phyloP scores from a whole-genome alignment of 1,139 yeast genomes.

The Geotrichum cucujoidarum region DNA sequence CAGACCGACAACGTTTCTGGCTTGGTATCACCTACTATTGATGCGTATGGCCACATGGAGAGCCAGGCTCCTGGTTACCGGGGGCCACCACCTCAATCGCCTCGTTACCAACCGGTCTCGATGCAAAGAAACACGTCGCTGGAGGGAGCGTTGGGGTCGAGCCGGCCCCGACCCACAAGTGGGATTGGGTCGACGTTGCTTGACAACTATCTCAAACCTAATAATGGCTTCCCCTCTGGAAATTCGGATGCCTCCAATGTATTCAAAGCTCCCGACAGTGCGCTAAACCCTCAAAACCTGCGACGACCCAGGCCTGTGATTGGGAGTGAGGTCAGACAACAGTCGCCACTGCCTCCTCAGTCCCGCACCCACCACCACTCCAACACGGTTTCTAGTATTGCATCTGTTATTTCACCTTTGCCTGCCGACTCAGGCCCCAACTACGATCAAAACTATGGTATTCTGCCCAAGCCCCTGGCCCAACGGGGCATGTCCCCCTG shows the following conservation, averaged over 20 bases:
- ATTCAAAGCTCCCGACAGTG: not conserved
- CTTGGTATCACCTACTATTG: constrained; percentile 31
- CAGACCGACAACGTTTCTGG: constrained; percentile 31
- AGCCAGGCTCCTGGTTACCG: constrained; percentile 2
- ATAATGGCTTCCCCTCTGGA: too few relatives aligned
- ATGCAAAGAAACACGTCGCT: not conserved
- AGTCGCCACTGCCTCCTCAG: constrained; percentile 9
- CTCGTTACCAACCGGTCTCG: constrained; percentile 2
- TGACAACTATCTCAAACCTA: too few relatives aligned
- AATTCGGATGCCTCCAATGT: too few relatives aligned
- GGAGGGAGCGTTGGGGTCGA: constrained; percentile 7
- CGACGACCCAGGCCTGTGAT: not conserved
- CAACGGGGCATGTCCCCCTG: constrained; percentile 15
- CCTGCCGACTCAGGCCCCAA: not conserved
- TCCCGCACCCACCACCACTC: constrained; percentile 16
- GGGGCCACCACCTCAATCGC: constrained; percentile 9
- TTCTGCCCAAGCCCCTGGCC: not conserved
- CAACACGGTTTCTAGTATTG: constrained; percentile 12
- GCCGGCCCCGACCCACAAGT: too few relatives aligned
- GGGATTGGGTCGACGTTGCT: too few relatives aligned
- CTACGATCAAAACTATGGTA: not conserved
- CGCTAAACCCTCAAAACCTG: not conserved
- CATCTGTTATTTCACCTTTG: constrained; percentile 9
- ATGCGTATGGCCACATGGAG: not conserved
- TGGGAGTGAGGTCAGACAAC: not conserved